Base-by-base conservation (phyloP, 257 asterid genomes). In the Paraleonurus japonicus region DNA sequence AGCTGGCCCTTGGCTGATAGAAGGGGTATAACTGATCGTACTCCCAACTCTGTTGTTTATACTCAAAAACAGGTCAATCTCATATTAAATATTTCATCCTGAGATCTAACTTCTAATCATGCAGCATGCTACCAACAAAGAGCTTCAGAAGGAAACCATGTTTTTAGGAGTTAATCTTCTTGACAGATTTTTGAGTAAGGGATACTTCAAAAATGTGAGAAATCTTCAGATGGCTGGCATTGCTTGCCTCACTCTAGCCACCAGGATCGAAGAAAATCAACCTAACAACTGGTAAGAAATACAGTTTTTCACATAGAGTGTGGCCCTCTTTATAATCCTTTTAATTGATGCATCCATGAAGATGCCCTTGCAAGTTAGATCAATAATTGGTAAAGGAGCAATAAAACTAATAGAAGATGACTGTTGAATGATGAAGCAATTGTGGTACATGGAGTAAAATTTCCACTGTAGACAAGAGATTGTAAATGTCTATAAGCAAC, bases 221-320 rank as follows among this genome's bases (percentile, higher is more conserved):
- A 81, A 80, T 83, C 97, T 95, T 79, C 97, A 88, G 83, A 82
- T 92, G 75, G 92, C 82, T 72, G 99, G 96, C 71, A 88, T 92
- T 59, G 97, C 98, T 16, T 95, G 99, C 83, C 95, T 95, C 81
- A 84, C 92, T 59, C 79, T 92, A 59, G 99, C 99, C 71, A 87
- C 84, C 77, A 89, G 98, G 80, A 81, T 95, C n/a, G 98, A 92
- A 88, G 98, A 95, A 87, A 95, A 87, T 70, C 99, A 95, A 80
- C 96, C 97, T 11, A 68, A 76, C 76, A 95, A 92, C 92, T 72
- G 98, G 99, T 85, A 79, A 47, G 50, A 58, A 50, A 16, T 23
- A 61, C 55, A 12, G 53, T 19, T 39, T 51, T 24, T 28, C 5
- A 16, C 55, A 55, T 24, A 37, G 61, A 69, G 30, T 47, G 27